These are phyloP conservation scores for Hypoxylon perforatum DNA, from an alignment of 495 filamentous ascomycete genomes.

Conservation along the genomic window DNA sequence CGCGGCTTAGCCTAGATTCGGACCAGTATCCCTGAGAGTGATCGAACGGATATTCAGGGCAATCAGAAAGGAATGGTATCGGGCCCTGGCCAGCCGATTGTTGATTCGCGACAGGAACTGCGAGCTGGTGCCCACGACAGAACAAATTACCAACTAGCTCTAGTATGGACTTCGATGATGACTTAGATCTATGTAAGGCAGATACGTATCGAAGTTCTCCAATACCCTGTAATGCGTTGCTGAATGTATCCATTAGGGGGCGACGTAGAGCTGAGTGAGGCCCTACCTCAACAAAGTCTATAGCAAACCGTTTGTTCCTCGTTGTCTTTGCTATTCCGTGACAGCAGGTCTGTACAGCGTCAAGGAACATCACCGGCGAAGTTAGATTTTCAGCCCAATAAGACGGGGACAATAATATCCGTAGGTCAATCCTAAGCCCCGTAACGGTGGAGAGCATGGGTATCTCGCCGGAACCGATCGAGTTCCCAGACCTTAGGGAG, in stretches of 20 bases:
- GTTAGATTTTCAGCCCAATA: constrained; percentile 60
- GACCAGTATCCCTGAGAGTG: constrained; percentile 34
- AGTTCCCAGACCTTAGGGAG: constrained; percentile 8
- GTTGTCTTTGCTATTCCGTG: too few species aligned
- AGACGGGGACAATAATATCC: constrained; percentile 9
- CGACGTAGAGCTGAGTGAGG: constrained; percentile 65
- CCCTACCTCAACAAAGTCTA: constrained; percentile 62
- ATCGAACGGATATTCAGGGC: constrained; percentile 29
- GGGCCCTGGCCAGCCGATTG: background rate
- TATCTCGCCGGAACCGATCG: background rate
- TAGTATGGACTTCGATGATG: too few species aligned
- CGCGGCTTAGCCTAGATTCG: constrained; percentile 35
- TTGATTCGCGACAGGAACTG: too few species aligned
- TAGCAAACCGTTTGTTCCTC: too few species aligned
- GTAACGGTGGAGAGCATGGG: constrained; percentile 49
- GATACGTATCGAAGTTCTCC: too few species aligned
- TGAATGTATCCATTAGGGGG: too few species aligned
- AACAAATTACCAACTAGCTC: too few species aligned
- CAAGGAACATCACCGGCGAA: constrained; percentile 53
- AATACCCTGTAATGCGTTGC: too few species aligned
- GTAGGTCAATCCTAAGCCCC: constrained; percentile 29
- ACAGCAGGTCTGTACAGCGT: constrained; percentile 3
- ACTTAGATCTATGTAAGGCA: too few species aligned
- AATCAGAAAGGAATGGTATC: constrained; percentile 2
- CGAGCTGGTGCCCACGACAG: too few species aligned